Percentiles rank a stretch among this genome's conserved stretches.
Evolutionary conservation across 257 asterid genomes (phyloP).

Genomic region (Solanum clarkiae): DNA sequence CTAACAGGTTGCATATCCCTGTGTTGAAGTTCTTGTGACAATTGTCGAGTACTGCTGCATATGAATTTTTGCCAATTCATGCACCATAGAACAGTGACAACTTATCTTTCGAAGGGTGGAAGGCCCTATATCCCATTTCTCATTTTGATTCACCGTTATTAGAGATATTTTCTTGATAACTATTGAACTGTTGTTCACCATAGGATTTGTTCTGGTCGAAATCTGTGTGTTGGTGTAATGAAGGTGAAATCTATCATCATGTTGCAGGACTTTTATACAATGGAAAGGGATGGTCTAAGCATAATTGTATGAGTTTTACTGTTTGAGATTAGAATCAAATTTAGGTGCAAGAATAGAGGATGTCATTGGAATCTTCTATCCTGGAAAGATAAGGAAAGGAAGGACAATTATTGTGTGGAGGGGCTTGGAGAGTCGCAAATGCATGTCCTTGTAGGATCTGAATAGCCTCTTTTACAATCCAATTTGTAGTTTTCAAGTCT

Average conservation of each 20-base stretch:
- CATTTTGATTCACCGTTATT: background rate
- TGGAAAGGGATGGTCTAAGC: background rate
- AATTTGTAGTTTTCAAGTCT: slow-evolving; percentile 20
- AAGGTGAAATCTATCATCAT: background rate
- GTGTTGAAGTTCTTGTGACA: background rate
- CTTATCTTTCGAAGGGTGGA: background rate
- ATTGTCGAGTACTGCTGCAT: background rate
- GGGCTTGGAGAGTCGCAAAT: slow-evolving; percentile 20
- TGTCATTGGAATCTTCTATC: slow-evolving; percentile 12
- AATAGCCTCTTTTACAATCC: slow-evolving; percentile 23
- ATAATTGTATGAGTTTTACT: background rate
- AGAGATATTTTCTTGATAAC: background rate
- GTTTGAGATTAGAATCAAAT: background rate
- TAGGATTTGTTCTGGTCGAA: background rate
- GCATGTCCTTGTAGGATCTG: slow-evolving; percentile 27
- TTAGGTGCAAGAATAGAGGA: slow-evolving; percentile 1
- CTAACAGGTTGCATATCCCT: background rate
- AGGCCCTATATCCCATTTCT: background rate
- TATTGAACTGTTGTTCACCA: background rate
- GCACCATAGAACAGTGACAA: background rate
- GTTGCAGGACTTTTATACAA: background rate
- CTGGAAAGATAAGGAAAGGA: slow-evolving; percentile 36
- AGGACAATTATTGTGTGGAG: slow-evolving; percentile 28
- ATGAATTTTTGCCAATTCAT: background rate
- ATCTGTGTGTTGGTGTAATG: background rate